Conservation (phyloP, 352 stramenopile species). For the Globisporangium radiosum region DNA sequence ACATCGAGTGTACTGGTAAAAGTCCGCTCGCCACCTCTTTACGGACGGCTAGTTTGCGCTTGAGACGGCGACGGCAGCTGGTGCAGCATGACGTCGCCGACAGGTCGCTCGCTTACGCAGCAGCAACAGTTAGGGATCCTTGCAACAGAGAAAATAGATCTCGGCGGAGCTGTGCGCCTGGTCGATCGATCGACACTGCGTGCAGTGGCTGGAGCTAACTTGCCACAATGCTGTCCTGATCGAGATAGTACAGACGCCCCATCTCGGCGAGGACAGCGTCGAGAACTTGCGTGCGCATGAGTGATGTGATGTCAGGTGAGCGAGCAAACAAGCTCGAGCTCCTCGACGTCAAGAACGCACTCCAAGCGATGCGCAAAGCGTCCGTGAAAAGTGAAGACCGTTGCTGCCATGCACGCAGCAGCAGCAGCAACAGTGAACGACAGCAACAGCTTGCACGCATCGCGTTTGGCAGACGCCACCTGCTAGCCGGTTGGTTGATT, state of each 20-base stretch:
- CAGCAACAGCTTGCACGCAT: background rate
- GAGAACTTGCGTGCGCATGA: background rate
- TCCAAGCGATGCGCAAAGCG: too few relatives aligned
- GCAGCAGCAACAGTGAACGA: too few relatives aligned
- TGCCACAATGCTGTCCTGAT: constrained; percentile 1
- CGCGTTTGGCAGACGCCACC: background rate
- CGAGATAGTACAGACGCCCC: background rate
- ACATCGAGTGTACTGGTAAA: too few relatives aligned
- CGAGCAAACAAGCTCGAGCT: background rate
- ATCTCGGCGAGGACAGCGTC: background rate
- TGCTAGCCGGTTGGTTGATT: background rate
- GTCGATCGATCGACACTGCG: background rate
- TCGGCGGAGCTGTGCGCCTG: background rate
- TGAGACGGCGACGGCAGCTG: too few relatives aligned
- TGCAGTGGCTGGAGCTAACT: background rate
- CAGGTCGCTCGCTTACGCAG: background rate
- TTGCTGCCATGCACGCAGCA: background rate
- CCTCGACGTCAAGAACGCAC: background rate
- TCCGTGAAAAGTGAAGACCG: background rate
- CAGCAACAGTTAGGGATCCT: background rate
- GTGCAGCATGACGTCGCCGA: background rate
- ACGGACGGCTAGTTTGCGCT: too few relatives aligned
- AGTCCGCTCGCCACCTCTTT: too few relatives aligned
- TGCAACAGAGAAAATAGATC: background rate
- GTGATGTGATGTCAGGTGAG: background rate